A percentile compares a stretch with the other conserved stretches of the same genome.
Conservation (phyloP, 768 basidiomycete species). For the Russula sp. region DNA sequence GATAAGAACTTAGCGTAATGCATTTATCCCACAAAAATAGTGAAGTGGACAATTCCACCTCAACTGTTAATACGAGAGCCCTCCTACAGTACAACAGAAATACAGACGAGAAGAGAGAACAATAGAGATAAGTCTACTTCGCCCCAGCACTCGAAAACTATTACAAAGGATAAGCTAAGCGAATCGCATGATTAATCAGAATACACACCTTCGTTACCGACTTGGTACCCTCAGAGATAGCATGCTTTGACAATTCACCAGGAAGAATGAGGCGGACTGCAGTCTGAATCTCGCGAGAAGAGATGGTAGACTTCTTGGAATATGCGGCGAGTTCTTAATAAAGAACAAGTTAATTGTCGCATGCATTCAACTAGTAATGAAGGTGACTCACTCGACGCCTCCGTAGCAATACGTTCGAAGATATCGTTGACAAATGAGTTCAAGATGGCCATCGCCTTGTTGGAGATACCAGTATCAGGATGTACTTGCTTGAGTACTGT, state of each 20-base stretch:
- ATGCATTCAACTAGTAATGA: not conserved
- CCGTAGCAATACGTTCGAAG: constrained; percentile 88
- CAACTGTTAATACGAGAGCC: constrained; percentile 26
- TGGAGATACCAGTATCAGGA: constrained; percentile 98
- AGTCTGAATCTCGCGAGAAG: constrained; percentile 97
- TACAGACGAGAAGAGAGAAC: constrained; percentile 24
- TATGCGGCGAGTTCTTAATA: constrained; percentile 85
- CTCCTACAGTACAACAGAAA: constrained; percentile 31
- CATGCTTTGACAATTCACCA: constrained; percentile 97
- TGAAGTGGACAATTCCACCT: constrained; percentile 3
- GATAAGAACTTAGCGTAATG: constrained; percentile 1
- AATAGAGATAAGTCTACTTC: constrained; percentile 31
- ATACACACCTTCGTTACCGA: constrained; percentile 56
- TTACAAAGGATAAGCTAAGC: not conserved
- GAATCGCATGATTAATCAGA: not conserved
- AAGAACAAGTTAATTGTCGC: not conserved
- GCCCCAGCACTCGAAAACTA: constrained; percentile 36
- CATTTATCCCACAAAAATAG: not conserved
- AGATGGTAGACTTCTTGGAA: constrained; percentile 99
- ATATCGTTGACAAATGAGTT: constrained; percentile 94
- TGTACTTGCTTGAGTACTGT: constrained; percentile 94
- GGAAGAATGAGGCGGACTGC: constrained; percentile 93
- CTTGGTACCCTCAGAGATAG: constrained; percentile 92
- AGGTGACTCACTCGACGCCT: constrained; percentile 69
- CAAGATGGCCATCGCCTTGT: constrained; percentile 91